Conservation (phyloP, 345 rosid species). For the Mallotus nudiflorus region DNA sequence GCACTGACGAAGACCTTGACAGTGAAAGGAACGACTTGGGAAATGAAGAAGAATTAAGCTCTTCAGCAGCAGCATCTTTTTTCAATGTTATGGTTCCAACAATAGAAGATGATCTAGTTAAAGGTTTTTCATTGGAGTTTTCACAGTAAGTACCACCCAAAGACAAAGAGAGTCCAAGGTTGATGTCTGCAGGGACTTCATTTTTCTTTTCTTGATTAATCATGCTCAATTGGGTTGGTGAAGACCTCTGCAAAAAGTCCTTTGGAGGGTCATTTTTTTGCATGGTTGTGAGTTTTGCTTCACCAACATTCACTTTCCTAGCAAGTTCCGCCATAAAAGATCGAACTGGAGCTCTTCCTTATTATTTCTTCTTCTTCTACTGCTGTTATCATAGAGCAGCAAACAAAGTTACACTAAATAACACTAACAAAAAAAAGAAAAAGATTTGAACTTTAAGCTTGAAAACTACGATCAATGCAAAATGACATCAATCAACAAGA, state of each 20-base stretch:
- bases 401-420: not conserved
- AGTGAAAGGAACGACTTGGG: slow-evolving; percentile 13
- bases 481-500: not conserved
- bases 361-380: not conserved
- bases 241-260: slow-evolving; percentile 3
- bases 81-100: slow-evolving; percentile 5
- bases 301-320: not conserved
- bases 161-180: slow-evolving; percentile 25
- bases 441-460: not conserved
- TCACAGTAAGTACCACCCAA: slow-evolving; percentile 21
- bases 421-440: not conserved
- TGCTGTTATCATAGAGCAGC: not conserved
- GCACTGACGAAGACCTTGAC: slow-evolving; percentile 29
- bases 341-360: not conserved
- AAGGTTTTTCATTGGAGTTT: not conserved
- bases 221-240: slow-evolving; percentile 8
- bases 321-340: slow-evolving; percentile 5
- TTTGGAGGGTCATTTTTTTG: not conserved
- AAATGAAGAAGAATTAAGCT: not conserved
- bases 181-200: slow-evolving; percentile 20
- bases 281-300: not conserved
- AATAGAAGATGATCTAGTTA: slow-evolving; percentile 15
- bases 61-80: not conserved
- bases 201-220: not conserved
- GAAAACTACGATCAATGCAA: not conserved